Evolutionary conservation across 176 grass and related monocot species (phyloP).

Genomic region (sorghum (Sorghum bicolor)): Sorghum_bicolor_NCBIv3 NC_012876.2:6474501-6475000

Average conservation of each 20-base stretch:
- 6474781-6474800: not conserved
- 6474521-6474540: slow-evolving; percentile 91
- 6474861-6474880: slow-evolving; percentile 96
- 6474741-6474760: slow-evolving; percentile 53
- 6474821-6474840: slow-evolving; percentile 64
- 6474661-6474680: slow-evolving; percentile 48
- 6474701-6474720: slow-evolving; percentile 83
- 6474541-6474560: slow-evolving; percentile 92
- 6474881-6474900: slow-evolving; percentile 99
- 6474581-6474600: not conserved
- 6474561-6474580: not conserved
- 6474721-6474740: slow-evolving; percentile 83
- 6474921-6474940: slow-evolving; percentile 96
- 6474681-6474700: slow-evolving; percentile 99
- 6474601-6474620: slow-evolving; percentile 1
- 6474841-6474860: slow-evolving; percentile 98
- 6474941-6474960: slow-evolving; percentile 99
- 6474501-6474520: slow-evolving; percentile 96
- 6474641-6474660: not conserved
- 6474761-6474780: not conserved
- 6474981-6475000: not conserved
- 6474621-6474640: not conserved
- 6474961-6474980: slow-evolving; percentile 86
- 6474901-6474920: slow-evolving; percentile 86
- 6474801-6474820: not conserved